A percentile compares a stretch with the other conserved stretches of the same genome.
Conservation (phyloP, 106 monocot genomes). For the Phalaenopsis equestris region DNA sequence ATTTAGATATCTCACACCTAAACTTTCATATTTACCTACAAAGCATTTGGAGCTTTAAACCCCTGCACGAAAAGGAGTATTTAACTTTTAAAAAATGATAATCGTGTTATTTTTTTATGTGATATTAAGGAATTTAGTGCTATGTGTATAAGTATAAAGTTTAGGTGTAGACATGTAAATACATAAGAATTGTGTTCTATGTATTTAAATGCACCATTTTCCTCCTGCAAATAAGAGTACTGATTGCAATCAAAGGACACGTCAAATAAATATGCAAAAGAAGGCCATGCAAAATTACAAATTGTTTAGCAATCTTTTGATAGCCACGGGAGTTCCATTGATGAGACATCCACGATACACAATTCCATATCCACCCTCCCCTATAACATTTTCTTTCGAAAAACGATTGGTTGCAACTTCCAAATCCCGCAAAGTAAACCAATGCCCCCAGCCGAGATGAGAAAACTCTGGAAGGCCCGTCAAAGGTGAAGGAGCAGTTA, state of each 20-base stretch:
- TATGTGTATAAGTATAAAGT: no score
- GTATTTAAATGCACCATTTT: no score
- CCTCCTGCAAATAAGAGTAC: background rate
- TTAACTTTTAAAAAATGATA: no score
- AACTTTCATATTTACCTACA: no score
- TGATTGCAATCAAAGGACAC: background rate
- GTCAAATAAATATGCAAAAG: background rate
- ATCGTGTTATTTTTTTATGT: no score
- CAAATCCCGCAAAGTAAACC: slow-evolving; percentile 94
- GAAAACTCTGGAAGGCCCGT: slow-evolving; percentile 83
- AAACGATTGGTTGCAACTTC: slow-evolving; percentile 77
- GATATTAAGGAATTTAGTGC: no score
- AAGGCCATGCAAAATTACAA: slow-evolving; percentile 36
- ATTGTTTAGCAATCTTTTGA: slow-evolving; percentile 93
- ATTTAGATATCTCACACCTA: no score
- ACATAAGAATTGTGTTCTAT: no score
- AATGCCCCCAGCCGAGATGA: slow-evolving; percentile 94
- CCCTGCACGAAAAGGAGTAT: no score
- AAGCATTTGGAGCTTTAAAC: no score
- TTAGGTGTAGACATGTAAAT: no score
- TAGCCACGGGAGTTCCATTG: slow-evolving; percentile 76
- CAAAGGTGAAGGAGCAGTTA: slow-evolving; percentile 71
- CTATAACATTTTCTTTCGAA: slow-evolving; percentile 82
- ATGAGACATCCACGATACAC: slow-evolving; percentile 73
- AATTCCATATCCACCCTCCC: slow-evolving; percentile 94